Evolutionary conservation across 73 alveolate genomes (phyloP).

Genomic region (Paramecium primaurelia): DNA sequence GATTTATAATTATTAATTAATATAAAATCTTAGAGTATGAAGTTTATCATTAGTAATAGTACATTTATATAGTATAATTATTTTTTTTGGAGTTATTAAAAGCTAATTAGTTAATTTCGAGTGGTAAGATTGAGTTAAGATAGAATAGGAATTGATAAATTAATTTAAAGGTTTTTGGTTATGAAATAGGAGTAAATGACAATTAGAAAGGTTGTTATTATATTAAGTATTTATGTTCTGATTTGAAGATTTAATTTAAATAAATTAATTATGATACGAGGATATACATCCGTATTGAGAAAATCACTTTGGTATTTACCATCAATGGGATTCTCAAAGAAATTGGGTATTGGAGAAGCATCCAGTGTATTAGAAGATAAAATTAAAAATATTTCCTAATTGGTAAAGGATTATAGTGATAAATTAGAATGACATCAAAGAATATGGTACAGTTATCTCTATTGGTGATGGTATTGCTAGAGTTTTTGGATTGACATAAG

Average conservation of each 20-base stretch:
- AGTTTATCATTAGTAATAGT: background rate
- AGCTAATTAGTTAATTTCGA: background rate
- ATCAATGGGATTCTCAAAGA: slow-evolving; percentile 20
- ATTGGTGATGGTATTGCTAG: slow-evolving; percentile 98
- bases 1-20: background rate
- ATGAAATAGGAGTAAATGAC: background rate
- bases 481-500: slow-evolving; percentile 93
- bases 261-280: slow-evolving; percentile 41
- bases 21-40: background rate
- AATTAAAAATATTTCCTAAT: slow-evolving; percentile 58
- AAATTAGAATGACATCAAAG: slow-evolving; percentile 76
- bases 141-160: background rate
- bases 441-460: slow-evolving; percentile 94
- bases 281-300: background rate
- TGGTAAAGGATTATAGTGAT: slow-evolving; percentile 28
- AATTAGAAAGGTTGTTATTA: background rate
- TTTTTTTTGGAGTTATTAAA: background rate
- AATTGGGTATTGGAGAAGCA: slow-evolving; percentile 63
- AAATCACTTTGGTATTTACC: background rate
- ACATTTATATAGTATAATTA: background rate
- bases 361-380: slow-evolving; percentile 60
- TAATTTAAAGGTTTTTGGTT: background rate
- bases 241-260: slow-evolving; percentile 7
- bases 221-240: background rate
- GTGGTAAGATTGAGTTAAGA: background rate